Base-by-base conservation (phyloP, 2,329 filamentous ascomycete species). In the Clonostachys byssicola region DNA sequence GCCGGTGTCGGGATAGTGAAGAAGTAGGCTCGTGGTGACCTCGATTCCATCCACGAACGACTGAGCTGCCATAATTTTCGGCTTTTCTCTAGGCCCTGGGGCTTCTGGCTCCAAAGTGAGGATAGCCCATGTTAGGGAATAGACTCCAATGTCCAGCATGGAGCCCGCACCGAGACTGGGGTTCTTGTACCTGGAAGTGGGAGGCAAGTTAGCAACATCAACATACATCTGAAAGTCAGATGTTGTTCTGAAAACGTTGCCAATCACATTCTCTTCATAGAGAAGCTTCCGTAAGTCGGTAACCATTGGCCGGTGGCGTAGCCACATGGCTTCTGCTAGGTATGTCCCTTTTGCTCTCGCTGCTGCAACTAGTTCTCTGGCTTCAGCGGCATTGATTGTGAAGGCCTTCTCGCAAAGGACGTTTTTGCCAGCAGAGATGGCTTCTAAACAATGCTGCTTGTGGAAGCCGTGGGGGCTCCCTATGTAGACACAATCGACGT, bases 401-500 rank as follows among this genome's bases (percentile, higher is more conserved):
- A 39, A 14, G 6, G 36, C 14, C 36, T 39, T 39, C 16, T 39
- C 36, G 10, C 36, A 39, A 6, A 39, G 36, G 12, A 39, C 36
- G 8, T 39, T 39, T 17, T 14, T 39, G 6, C 36, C 36, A 17
- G 36, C 12, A 0, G 54, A 54, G 18, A 74, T 73, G 0, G 70
- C 71, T 36, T 69, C 65, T 3, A 74, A 62, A 30, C 66, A 71
- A 47, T 71, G 67, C 34, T 65, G 59, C 49, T 65, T 67, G 56
- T 75, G 72, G 46, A 73, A 69, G 33, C 60, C 62, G 49, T 73
- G 70, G 0, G 72, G 72, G 9, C 65, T 73, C 30, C 69, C 71
- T 35, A 75, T 68, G 54, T 75, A 74, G 40, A 74, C 58, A 20
- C 69, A 64, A 48, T 75, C 71, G 30, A 74, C 70, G 12, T 63